These are phyloP conservation scores for Ascochyta pisi DNA, from an alignment of 2,329 filamentous ascomycete genomes.

Conservation along the genomic window DNA sequence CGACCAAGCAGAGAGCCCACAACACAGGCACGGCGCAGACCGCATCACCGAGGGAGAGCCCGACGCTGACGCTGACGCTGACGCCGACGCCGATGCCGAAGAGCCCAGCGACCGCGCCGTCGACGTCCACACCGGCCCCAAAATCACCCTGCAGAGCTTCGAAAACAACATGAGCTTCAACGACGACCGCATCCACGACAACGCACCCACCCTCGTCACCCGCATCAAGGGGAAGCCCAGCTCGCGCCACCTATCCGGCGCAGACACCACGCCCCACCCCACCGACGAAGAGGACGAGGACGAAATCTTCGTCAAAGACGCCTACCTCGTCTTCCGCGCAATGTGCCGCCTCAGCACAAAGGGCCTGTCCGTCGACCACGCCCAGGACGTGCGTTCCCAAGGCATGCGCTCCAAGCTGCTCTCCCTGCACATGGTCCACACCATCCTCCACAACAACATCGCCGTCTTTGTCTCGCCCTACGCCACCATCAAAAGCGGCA, in stretches of 20 bases:
- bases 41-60: conserved; percentile 50
- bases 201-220: conserved; percentile 71
- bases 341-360: conserved; percentile 99
- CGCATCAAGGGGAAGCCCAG: conserved; percentile 58
- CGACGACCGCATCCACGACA: conserved; percentile 69
- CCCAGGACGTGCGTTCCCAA: conserved; percentile 90
- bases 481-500: conserved; percentile 90
- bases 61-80: not conserved
- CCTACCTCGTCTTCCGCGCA: conserved; percentile 94
- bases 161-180: conserved; percentile 72
- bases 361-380: conserved; percentile 83
- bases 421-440: conserved; percentile 94
- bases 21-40: conserved; percentile 33
- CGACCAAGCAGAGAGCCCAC: conserved; percentile 32
- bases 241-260: conserved; percentile 54
- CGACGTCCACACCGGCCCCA: conserved; percentile 59
- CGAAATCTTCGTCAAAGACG: conserved; percentile 95
- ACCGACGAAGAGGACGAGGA: conserved; percentile 76
- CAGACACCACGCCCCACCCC: conserved; percentile 46
- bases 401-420: conserved; percentile 97
- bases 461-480: conserved; percentile 88
- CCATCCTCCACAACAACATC: conserved; percentile 92
- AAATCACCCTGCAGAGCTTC: conserved; percentile 72
- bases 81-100: conserved; percentile 32
- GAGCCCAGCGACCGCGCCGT: conserved; percentile 54